Evolutionary conservation across 139 green algal genomes (phyloP).

Genomic region (Edaphochlamys debaryana): DNA sequence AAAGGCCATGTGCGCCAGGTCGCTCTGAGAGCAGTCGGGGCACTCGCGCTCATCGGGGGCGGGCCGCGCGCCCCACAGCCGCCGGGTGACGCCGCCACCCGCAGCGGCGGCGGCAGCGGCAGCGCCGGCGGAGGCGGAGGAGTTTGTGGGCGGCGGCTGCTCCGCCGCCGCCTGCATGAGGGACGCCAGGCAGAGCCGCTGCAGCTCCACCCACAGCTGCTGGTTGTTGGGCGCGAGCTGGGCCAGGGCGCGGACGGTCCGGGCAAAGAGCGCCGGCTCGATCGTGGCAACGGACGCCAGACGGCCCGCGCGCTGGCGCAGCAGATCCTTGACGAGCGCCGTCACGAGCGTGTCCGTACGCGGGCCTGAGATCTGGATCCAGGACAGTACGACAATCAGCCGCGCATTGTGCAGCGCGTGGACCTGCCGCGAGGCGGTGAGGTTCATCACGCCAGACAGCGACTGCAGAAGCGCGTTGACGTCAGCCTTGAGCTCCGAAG

Average conservation of each 20-base stretch:
- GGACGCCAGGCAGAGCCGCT: constrained; percentile 22
- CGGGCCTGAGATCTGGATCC: neutral
- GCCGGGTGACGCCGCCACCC: no score
- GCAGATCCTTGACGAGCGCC: neutral
- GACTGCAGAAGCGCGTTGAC: neutral
- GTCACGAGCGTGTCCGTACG: neutral
- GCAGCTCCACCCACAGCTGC: constrained; percentile 30
- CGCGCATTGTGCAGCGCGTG: constrained; percentile 3
- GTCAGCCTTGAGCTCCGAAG: neutral
- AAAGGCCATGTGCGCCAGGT: constrained; percentile 28
- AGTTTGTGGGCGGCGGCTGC: no score
- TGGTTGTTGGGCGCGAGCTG: neutral
- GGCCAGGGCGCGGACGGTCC: constrained; percentile 11
- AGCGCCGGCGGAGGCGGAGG: no score
- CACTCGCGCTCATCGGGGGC: neutral
- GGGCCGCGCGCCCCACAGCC: neutral
- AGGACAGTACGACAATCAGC: constrained; percentile 15
- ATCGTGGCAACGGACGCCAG: constrained; percentile 6
- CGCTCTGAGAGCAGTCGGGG: neutral
- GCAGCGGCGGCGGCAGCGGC: no score
- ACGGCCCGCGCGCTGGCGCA: neutral
- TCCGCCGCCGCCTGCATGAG: neutral
- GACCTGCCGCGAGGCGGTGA: neutral
- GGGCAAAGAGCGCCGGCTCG: constrained; percentile 19
- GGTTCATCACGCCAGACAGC: neutral